Conservation (phyloP, 495 filamentous ascomycete species). For the Trypethelium eluteriae region DNA sequence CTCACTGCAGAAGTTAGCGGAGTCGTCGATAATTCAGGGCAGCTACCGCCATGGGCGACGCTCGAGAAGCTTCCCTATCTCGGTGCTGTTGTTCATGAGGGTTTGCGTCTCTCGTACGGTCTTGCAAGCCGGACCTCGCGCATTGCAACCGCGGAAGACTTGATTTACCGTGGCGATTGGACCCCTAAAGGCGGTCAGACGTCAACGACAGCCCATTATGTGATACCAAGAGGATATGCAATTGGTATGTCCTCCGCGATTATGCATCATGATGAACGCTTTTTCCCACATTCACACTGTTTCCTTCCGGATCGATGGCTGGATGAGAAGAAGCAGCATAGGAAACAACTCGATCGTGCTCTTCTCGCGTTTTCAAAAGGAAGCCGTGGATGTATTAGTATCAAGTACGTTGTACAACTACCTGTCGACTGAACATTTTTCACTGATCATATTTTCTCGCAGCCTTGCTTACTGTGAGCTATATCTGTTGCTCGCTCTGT, state of each 20-base stretch:
- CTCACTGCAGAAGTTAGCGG: slow-evolving; percentile 8
- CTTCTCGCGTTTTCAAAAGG: not conserved
- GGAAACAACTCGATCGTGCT: not conserved
- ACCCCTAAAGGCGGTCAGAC: not conserved
- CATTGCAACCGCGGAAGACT: not conserved
- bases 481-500: not conserved
- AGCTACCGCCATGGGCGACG: not conserved
- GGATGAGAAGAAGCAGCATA: not conserved
- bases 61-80: slow-evolving; percentile 43
- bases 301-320: slow-evolving; percentile 21
- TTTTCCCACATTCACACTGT: slow-evolving; percentile 14
- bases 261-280: slow-evolving; percentile 17
- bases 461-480: not conserved
- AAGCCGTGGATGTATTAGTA: not conserved
- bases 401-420: not conserved
- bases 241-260: slow-evolving; percentile 15
- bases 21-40: not conserved
- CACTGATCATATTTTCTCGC: not conserved
- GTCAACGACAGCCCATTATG: not conserved
- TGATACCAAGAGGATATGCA: slow-evolving; percentile 17
- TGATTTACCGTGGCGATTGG: not conserved
- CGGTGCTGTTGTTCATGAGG: slow-evolving; percentile 42
- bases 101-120: slow-evolving; percentile 34
- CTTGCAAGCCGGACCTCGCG: not conserved
- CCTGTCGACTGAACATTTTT: not conserved